Percentiles rank a stretch among this genome's conserved stretches.
Conservation (phyloP, 169 alveolate genomes). For the Cryptosporidium sp. region DNA sequence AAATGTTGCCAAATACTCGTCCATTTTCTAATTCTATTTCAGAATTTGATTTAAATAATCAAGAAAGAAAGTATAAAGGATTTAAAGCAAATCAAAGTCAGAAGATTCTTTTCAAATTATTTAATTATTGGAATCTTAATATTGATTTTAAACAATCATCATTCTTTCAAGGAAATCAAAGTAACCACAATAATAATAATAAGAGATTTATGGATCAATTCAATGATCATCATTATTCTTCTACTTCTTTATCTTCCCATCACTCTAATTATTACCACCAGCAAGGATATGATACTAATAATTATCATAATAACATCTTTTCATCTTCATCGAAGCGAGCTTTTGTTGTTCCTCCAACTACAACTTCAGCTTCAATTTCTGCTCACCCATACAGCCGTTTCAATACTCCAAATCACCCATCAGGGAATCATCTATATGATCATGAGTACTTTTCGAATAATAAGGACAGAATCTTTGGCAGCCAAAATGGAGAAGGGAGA, state of each 20-base stretch:
- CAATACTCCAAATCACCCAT: neutral
- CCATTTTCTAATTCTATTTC: neutral
- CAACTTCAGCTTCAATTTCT: neutral
- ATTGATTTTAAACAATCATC: neutral
- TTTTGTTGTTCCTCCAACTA: no score
- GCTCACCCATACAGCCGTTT: neutral
- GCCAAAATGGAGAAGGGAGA: neutral
- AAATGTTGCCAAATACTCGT: slow-evolving; percentile 47
- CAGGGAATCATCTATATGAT: neutral
- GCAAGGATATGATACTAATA: no score
- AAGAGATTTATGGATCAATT: neutral
- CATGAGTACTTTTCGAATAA: neutral
- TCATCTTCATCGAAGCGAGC: neutral
- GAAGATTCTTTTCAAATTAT: slow-evolving; percentile 33
- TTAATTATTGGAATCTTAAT: slow-evolving; percentile 26
- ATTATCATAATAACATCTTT: no score
- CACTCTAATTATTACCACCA: neutral
- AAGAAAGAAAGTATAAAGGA: slow-evolving; percentile 53
- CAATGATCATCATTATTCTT: no score
- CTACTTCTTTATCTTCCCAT: neutral
- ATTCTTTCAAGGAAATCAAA: no score
- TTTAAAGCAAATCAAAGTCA: slow-evolving; percentile 42
- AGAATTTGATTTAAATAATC: slow-evolving; percentile 32
- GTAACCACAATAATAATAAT: no score
- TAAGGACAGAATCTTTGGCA: neutral